These are phyloP conservation scores for Plicaturopsis crispa DNA, from an alignment of 768 basidiomycete species.

Conservation along the genomic window DNA sequence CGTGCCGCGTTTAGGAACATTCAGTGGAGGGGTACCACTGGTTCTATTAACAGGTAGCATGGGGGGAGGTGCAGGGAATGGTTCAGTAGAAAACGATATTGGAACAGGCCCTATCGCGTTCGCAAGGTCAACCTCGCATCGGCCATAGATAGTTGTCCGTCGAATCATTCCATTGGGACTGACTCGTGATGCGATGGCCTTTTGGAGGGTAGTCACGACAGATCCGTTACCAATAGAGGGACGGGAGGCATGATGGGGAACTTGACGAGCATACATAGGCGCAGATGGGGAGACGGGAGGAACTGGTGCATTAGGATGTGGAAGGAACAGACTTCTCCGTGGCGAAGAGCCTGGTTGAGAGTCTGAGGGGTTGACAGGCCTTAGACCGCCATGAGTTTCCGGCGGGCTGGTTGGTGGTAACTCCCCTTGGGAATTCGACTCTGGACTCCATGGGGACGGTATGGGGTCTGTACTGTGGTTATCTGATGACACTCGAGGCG, in stretches of 20 bases:
- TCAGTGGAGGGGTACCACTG: constrained; percentile 1
- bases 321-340: constrained; percentile 39
- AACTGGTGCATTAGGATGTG: constrained; percentile 50
- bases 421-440: too few species aligned
- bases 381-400: constrained; percentile 1
- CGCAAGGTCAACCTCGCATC: constrained; percentile 43
- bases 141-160: constrained; percentile 54
- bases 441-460: too few species aligned
- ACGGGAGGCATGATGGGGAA: constrained; percentile 8
- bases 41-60: constrained; percentile 1
- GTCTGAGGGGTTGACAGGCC: constrained; percentile 1
- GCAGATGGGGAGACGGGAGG: constrained; percentile 32
- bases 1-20: constrained; percentile 14
- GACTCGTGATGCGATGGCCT: constrained; percentile 11
- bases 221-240: constrained; percentile 8
- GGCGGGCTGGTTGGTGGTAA: neutral
- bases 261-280: constrained; percentile 51
- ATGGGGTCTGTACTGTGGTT: too few species aligned
- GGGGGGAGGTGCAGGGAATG: constrained; percentile 23
- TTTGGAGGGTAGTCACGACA: constrained; percentile 14
- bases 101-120: constrained; percentile 49
- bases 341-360: constrained; percentile 5
- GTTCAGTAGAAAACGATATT: constrained; percentile 52
- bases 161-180: constrained; percentile 12
- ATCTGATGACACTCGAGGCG: too few species aligned